Base-by-base conservation (phyloP, 345 rosid species). In the Melaleuca quinquenervia region DNA sequence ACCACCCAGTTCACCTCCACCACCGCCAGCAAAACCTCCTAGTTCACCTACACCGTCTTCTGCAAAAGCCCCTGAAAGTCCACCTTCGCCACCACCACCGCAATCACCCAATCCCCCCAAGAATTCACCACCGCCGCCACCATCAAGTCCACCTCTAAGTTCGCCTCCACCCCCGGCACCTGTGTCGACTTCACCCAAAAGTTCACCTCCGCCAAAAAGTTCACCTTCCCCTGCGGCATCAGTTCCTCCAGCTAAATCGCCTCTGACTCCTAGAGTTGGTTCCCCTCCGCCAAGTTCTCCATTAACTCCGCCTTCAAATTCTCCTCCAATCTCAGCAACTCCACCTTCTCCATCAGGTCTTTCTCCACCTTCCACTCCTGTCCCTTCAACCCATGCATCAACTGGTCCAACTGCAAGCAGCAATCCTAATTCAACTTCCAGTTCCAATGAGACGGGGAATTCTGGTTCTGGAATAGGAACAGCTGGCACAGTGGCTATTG, bases 401-500 rank as follows among this genome's bases (percentile, higher is more conserved):
- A n/a, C 82, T 41, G 82, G 56, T 55, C 86, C 82, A 26, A 55
- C 91, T 64, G 78, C 88, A 85, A 60, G 84, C 86, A 86, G 52
- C 86, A 83, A 15, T 85, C 91, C 95, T 50, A 82, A 26, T 82
- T 86, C 90, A 60, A 84, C 91, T 58, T 90, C 85, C 56, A 90
- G 78, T 84, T 89, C 90, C 50, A 85, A 36, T 60, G n/a, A 89
- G 52, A 53, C 88, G 1, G 62, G 91, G 84, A 87, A 78, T 85
- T 83, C 62, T 44, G 88, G 91, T 53, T 89, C 91, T 83, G 86
- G 84, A 76, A 60, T 84, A 32, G 90, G 88, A 80, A 89, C 90
- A 44, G 90, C 86, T 1, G 95, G 89, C 89, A 24, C 87, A 5
- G 93, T 92, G 58, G 97, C 93, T 83, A 90, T 94, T 74, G 91